These are phyloP conservation scores for Cladosporium halotolerans DNA, from an alignment of 2,329 filamentous ascomycete genomes.

Conservation along the genomic window DNA sequence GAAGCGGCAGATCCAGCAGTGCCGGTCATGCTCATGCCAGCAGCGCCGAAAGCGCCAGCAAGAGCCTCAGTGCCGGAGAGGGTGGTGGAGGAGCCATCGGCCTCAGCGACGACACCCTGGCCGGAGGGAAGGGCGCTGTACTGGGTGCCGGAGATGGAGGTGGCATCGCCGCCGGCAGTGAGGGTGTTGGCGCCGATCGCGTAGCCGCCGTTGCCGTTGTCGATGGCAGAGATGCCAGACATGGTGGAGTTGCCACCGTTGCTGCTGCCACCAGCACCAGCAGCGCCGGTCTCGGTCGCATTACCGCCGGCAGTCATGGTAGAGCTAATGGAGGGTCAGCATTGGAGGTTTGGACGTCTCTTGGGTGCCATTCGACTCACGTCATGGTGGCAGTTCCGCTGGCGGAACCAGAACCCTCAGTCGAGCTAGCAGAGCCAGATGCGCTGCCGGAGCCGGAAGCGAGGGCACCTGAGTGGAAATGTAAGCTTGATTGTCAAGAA, in stretches of 20 bases:
- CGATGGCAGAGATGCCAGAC: slow-evolving; percentile 1
- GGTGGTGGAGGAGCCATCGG: slow-evolving; percentile 17
- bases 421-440: too few relatives aligned
- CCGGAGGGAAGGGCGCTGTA: slow-evolving; percentile 21
- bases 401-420: neutral
- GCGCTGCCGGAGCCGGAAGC: neutral
- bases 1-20: slow-evolving; percentile 8
- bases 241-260: too few relatives aligned
- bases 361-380: neutral
- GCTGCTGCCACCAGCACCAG: slow-evolving; percentile 6
- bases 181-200: slow-evolving; percentile 16
- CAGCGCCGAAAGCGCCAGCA: slow-evolving; percentile 11
- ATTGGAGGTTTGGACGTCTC: slow-evolving; percentile 5
- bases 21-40: slow-evolving; percentile 9
- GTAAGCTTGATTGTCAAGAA: neutral
- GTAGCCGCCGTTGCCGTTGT: slow-evolving; percentile 12
- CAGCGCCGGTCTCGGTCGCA: slow-evolving; percentile 9
- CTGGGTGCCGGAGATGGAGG: slow-evolving; percentile 4
- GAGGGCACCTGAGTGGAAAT: neutral
- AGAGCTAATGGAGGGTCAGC: neutral
- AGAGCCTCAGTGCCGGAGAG: slow-evolving; percentile 17
- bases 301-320: slow-evolving; percentile 3
- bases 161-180: slow-evolving; percentile 12
- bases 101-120: slow-evolving; percentile 17
- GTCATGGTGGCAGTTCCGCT: slow-evolving; percentile 5